Conservation (phyloP, 2,329 filamentous ascomycete species). For the Colletotrichum magnum region DNA sequence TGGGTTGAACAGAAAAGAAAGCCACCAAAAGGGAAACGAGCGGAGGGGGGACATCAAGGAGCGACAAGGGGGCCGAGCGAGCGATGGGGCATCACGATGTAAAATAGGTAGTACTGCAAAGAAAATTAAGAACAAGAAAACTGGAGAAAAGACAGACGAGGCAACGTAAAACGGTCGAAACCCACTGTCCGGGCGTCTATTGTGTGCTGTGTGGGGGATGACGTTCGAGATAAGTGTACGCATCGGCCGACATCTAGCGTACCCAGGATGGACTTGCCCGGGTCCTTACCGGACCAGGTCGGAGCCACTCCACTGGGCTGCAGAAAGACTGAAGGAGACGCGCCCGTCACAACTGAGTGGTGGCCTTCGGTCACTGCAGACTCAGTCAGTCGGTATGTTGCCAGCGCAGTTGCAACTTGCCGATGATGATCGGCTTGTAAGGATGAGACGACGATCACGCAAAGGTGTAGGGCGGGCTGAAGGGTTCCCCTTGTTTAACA, state of each 20-base stretch:
- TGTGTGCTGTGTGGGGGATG: conserved; percentile 11
- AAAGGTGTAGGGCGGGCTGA: background rate
- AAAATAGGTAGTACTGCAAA: conserved; percentile 8
- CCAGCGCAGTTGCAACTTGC: background rate
- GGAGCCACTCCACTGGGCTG: background rate
- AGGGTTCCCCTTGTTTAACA: conserved; percentile 13
- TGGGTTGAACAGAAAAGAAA: background rate
- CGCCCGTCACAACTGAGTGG: too few relatives aligned
- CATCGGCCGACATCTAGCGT: background rate
- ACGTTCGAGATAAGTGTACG: conserved; percentile 22
- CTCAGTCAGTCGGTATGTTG: too few relatives aligned
- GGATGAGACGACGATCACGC: conserved; percentile 35
- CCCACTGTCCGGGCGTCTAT: background rate
- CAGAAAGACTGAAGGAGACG: background rate
- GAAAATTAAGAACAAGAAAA: background rate
- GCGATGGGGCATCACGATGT: conserved; percentile 12
- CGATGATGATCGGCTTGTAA: conserved; percentile 24
- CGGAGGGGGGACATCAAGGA: background rate
- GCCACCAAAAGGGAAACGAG: background rate
- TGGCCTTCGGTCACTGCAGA: too few relatives aligned
- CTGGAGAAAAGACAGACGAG: background rate
- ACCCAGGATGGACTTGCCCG: background rate
- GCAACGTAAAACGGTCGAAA: background rate
- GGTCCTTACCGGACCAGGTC: background rate
- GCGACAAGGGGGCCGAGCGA: background rate